Percentiles rank a stretch among this genome's conserved stretches.
These are phyloP conservation scores for Colletotrichum brevisporum DNA, from an alignment of 2,329 filamentous ascomycete genomes.

Conservation along the genomic window DNA sequence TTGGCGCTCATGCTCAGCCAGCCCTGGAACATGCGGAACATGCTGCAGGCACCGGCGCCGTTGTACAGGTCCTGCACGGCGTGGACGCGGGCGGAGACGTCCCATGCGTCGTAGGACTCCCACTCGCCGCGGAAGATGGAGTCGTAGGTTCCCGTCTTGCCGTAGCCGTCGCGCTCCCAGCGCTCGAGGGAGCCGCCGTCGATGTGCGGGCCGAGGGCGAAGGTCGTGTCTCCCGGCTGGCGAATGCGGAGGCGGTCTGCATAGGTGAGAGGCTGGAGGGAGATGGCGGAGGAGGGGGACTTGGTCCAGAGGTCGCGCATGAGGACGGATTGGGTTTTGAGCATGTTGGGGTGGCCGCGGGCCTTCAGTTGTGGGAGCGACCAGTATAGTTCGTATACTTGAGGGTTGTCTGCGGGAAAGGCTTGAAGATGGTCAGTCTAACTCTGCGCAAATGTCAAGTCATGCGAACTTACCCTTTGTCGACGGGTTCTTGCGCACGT, in stretches of 20 bases:
- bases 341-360: slow-evolving; percentile 75
- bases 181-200: slow-evolving; percentile 83
- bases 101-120: slow-evolving; percentile 88
- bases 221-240: slow-evolving; percentile 77
- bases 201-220: slow-evolving; percentile 80
- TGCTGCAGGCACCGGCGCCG: slow-evolving; percentile 84
- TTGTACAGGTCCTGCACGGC: slow-evolving; percentile 84
- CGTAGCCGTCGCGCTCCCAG: slow-evolving; percentile 80
- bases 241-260: slow-evolving; percentile 81
- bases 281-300: slow-evolving; percentile 62
- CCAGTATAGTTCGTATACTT: slow-evolving; percentile 85
- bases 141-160: slow-evolving; percentile 77
- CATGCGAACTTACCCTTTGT: slow-evolving; percentile 62
- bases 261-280: slow-evolving; percentile 74
- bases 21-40: slow-evolving; percentile 91
- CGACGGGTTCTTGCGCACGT: slow-evolving; percentile 73
- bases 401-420: slow-evolving; percentile 76
- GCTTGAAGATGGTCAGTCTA: slow-evolving; percentile 54
- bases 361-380: slow-evolving; percentile 77
- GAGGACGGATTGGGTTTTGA: slow-evolving; percentile 72
- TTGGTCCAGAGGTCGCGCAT: slow-evolving; percentile 73
- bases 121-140: slow-evolving; percentile 80
- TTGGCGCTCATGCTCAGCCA: slow-evolving; percentile 87
- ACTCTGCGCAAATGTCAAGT: background rate
- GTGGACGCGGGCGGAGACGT: slow-evolving; percentile 76